Evolutionary conservation across 1,284 basidiomycete genomes (phyloP), one percentile per base, ranked within the genome.

Genomic region (Irpex rosettiformis): DNA sequence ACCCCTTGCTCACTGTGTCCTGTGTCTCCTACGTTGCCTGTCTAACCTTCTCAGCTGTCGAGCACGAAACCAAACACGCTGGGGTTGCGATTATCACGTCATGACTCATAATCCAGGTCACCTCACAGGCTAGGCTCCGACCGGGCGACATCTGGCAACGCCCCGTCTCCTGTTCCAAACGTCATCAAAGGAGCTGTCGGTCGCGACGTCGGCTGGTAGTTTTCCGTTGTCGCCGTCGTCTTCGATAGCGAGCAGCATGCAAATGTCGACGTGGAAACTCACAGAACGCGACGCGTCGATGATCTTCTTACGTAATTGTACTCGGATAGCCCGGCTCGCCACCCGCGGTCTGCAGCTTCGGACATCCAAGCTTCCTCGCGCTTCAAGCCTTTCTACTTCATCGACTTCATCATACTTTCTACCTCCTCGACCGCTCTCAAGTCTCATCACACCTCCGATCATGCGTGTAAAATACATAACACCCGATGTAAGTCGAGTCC

Each of bases 391-490:
- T 28, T 22, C n/a, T n/a, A n/a, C n/a, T 27, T n/a, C 16, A 11
- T 51, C 25, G 27, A 27, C 48, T 8, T 22, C 21, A 24, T 28
- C 48, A 5, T 28, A 21, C 3, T 16, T 24, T 18, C 8, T 28
- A 16, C 10, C 1, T 27, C 48, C 10, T 2, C 48, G 22, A 27
- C 1, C 18, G 25, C 10, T 10, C 3, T 27, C 25, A 51, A 4
- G 10, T 18, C 11, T 13, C n/a, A 47, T 21, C 13, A 51, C 25
- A 4, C 13, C 25, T 8, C 42, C 62, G 18, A 22, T 59, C 47
- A 58, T 63, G 56, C 62, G 67, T 59, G 59, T 68, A 62, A 70
- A 70, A 61, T 71, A 71, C 58, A 72, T 72, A 33, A 58, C 66
- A 10, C 59, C 71, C 29, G 70, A 72, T 55, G 70, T 72, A 56